These are phyloP conservation scores for Amanita inopinata DNA, from an alignment of 768 basidiomycete species.

Conservation along the genomic window DNA sequence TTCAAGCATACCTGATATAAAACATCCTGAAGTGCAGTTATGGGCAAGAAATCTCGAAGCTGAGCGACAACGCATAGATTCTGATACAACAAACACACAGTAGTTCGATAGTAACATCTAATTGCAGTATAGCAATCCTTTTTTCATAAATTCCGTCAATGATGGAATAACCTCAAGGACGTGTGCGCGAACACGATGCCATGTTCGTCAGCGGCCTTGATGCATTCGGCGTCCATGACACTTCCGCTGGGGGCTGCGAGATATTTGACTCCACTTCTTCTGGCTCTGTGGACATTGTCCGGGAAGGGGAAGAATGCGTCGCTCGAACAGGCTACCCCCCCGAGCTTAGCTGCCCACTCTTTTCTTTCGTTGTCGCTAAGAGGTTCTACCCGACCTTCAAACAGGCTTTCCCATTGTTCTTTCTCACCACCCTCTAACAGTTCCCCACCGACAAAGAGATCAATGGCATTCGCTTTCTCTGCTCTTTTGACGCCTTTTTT, in stretches of 20 bases:
- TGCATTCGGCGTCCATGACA: conserved; percentile 95
- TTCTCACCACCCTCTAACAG: conserved; percentile 83
- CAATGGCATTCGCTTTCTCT: conserved; percentile 97
- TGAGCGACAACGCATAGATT: conserved; percentile 28
- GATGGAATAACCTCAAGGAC: conserved; percentile 81
- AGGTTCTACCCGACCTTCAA: conserved; percentile 59
- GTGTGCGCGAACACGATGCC: conserved; percentile 90
- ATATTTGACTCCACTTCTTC: conserved; percentile 87
- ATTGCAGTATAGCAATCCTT: not conserved
- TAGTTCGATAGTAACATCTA: not conserved
- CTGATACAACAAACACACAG: conserved; percentile 1
- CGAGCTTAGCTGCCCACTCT: conserved; percentile 64
- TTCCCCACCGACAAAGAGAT: conserved; percentile 90
- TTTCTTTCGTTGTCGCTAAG: conserved; percentile 63
- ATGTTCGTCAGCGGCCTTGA: conserved; percentile 94
- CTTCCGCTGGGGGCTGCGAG: conserved; percentile 88
- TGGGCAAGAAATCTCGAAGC: conserved; percentile 56
- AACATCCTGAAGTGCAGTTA: conserved; percentile 58
- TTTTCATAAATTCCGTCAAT: conserved; percentile 30
- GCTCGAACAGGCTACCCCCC: conserved; percentile 86
- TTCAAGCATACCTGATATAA: conserved; percentile 61
- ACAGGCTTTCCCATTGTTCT: conserved; percentile 83
- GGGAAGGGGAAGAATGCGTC: conserved; percentile 99
- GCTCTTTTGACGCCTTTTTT: conserved; percentile 97
- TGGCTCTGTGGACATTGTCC: conserved; percentile 91